Base-by-base conservation (phyloP, 73 alveolate species). In the Paramecium sexaurelia region DNA sequence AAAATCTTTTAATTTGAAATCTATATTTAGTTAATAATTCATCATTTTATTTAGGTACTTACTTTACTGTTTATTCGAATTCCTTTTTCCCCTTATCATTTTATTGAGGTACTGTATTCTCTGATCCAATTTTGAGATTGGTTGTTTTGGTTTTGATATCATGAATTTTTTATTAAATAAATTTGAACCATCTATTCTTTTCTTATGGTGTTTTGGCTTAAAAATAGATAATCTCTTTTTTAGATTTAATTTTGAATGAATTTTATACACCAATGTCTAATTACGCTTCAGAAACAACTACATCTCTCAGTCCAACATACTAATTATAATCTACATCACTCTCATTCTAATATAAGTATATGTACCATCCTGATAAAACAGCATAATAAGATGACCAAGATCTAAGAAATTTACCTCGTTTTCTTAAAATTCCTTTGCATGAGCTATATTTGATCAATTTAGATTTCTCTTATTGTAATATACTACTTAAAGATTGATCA, bases 331-430 rank as follows among this genome's bases (percentile, higher is more conserved):
- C 90, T 13, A 29, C 19, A 33, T 78, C 90, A 78, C 55, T 78
- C 17, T 78, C 90, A 78, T 45, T 78, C 32, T 78, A 32, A 78
- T 78, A 78, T 17, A 78, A 39, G 17, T 78, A 78, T 39, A 78
- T 22, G 13, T 41, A 78, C 90, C 90, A 78, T 9, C 90, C 90
- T 20, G 90, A 78, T 13, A 78, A 43, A 6, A 78, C 90, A 19
- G 47, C 68, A 78, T 9, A 78, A 45, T 40, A 78, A 15, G 90
- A 41, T 17, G 68, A 78, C 90, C 90, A 78, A 24, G 90, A 78
- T 40, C 90, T 20, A 1, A 41, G 41, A 24, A 78, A 78, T 22
- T 32, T 45, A 6, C 90, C 90, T 78, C 90, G 39, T 43, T 45
- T 78, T 40, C 73, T 37, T 24, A 78, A 8, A 11, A 29, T 29